These are phyloP conservation scores for Letharia columbiana DNA, from an alignment of 495 filamentous ascomycete genomes.

Conservation along the genomic window DNA sequence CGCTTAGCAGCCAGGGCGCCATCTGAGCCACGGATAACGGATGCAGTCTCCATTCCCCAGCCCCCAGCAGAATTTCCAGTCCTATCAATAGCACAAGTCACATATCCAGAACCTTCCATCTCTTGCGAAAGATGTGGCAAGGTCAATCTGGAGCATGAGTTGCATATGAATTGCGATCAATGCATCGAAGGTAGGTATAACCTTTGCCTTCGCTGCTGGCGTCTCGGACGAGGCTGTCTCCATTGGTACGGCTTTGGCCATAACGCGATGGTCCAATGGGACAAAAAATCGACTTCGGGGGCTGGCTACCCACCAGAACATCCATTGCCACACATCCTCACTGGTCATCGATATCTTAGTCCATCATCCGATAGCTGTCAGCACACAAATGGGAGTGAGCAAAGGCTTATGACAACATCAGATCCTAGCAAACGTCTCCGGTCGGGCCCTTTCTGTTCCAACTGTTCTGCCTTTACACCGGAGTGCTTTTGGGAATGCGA, in stretches of 20 bases:
- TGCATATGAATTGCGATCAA: conserved; percentile 67
- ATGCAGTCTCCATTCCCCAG: conserved; percentile 3
- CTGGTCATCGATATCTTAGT: conserved; percentile 56
- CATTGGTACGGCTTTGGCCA: conserved; percentile 71
- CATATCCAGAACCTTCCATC: conserved; percentile 62
- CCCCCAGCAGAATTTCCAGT: not conserved
- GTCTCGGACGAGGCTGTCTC: conserved; percentile 60
- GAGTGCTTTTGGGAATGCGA: conserved; percentile 78
- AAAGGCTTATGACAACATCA: conserved; percentile 44
- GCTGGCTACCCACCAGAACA: conserved; percentile 35
- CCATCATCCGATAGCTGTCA: conserved; percentile 37
- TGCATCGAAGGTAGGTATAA: conserved; percentile 66
- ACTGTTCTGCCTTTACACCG: conserved; percentile 62
- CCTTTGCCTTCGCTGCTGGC: conserved; percentile 72
- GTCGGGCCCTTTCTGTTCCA: conserved; percentile 72
- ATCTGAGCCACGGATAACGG: conserved; percentile 1
- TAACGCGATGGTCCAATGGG: conserved; percentile 48
- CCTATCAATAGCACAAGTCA: conserved; percentile 12
- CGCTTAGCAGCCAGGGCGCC: not conserved
- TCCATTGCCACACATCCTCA: conserved; percentile 55
- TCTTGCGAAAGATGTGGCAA: conserved; percentile 60
- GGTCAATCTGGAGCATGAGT: conserved; percentile 63
- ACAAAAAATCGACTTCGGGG: conserved; percentile 37
- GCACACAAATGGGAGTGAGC: conserved; percentile 26
- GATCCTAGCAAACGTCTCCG: conserved; percentile 59